Base-by-base conservation (phyloP, 306 rosid species). In the Lupinus albus region DNA sequence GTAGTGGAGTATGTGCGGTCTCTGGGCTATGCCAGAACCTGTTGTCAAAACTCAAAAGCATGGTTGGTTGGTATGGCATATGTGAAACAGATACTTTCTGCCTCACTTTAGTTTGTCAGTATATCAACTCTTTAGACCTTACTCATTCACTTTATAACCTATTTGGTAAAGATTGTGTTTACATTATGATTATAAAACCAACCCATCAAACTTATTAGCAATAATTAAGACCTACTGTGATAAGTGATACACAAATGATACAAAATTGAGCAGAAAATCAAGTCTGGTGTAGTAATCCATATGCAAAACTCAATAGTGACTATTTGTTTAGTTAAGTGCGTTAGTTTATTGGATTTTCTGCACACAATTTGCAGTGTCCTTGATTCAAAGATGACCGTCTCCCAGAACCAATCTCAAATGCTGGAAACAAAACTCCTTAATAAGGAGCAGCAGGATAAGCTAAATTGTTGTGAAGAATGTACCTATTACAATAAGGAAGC, bases 391-490 rank as follows among this genome's bases (percentile, higher is more conserved):
- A 61, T 74, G 61, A 48, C 47, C 61, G 47, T 76, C 59, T 64
- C 86, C 49, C 88, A 68, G 7, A 80, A 48, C 45, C 81, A 80
- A 64, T 52, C 75, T 52, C 77, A 76, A 45, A 47, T 68, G 61
- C 38, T 72, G 61, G 92, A 86, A 78, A 74, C 87, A 67, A 84
- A 83, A 65, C 87, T 84, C 51, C 70, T 85, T 7, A 51, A 15
- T 30, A 30, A 41, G 72, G 95, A 87, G 61, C 78, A 75, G 14
- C 65, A 73, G 48, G 82, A 75, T 63, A 81, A 47, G 64, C 80
- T 83, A 71, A 63, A 61, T 60, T 84, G 86, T 77, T 87, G 95
- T 63, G 66, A 70, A 41, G 95, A 91, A 78, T 88, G 95, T 81
- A 73, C 82, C 73, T 76, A 80, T 63, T 87, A 70, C 55, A 89